A percentile compares a stretch with the other conserved stretches of the same genome.
Conservation (phyloP, 2,329 filamentous ascomycete genomes). For the Hypoxylon rubiginosum region DNA sequence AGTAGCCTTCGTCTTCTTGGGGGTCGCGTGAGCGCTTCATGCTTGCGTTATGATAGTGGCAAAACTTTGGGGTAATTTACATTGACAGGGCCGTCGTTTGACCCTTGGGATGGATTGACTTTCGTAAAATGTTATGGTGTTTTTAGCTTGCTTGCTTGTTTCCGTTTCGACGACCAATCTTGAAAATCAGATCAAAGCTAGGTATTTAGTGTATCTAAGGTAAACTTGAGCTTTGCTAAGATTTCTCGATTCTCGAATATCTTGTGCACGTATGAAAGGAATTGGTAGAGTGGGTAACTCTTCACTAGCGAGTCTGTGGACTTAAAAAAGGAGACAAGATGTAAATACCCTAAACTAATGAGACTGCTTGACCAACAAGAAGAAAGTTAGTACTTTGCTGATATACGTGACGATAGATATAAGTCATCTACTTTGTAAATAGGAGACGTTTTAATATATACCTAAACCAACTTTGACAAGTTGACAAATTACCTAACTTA, state of each 20-base stretch:
- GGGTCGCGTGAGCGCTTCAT: slow-evolving; percentile 76
- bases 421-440: no score
- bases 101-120: neutral
- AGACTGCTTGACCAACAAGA: no score
- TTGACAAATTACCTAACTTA: neutral
- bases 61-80: slow-evolving; percentile 54
- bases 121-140: neutral
- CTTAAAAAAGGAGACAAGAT: no score
- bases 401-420: no score
- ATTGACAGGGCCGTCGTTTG: slow-evolving; percentile 36
- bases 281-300: no score
- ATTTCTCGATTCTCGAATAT: neutral
- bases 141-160: neutral
- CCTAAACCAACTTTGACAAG: no score
- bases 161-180: neutral
- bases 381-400: no score
- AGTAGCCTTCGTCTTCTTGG: slow-evolving; percentile 61
- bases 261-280: neutral
- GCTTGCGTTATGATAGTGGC: slow-evolving; percentile 47
- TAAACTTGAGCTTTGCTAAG: neutral
- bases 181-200: neutral
- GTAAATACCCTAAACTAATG: no score
- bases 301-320: no score
- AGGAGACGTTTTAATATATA: no score
- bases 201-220: neutral